Evolutionary conservation across 2,329 filamentous ascomycete genomes (phyloP).

Genomic region (Clarireedia sp.): DNA sequence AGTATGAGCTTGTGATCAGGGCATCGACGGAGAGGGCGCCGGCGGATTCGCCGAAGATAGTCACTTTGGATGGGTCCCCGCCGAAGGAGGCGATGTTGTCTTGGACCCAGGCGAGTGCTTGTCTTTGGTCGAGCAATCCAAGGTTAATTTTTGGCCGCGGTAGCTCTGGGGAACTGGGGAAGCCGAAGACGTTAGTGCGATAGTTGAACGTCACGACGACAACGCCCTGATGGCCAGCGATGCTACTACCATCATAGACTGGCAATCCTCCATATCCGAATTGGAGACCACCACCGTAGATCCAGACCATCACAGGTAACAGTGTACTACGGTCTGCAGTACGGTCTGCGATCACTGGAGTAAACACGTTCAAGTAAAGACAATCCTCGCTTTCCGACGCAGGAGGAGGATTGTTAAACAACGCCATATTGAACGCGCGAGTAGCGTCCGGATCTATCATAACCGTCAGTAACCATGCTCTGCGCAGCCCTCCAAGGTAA

Average conservation of each 20-base stretch:
- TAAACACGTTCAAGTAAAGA: constrained; percentile 50
- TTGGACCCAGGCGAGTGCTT: constrained; percentile 67
- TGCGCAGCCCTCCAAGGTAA: no score
- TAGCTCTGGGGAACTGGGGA: constrained; percentile 5
- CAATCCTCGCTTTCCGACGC: constrained; percentile 47
- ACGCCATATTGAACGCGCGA: not conserved
- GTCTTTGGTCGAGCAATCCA: constrained; percentile 64
- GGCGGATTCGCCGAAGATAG: constrained; percentile 42
- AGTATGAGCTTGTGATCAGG: constrained; percentile 64
- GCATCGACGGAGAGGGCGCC: constrained; percentile 70
- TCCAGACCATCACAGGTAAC: constrained; percentile 59
- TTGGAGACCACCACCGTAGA: constrained; percentile 48
- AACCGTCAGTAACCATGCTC: not conserved
- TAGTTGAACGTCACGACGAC: constrained; percentile 18
- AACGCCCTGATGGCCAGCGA: constrained; percentile 14
- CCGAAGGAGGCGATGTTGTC: constrained; percentile 73
- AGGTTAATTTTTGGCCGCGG: constrained; percentile 40
- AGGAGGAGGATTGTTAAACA: constrained; percentile 4
- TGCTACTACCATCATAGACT: constrained; percentile 14
- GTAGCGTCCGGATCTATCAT: not conserved
- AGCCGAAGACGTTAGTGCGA: constrained; percentile 6
- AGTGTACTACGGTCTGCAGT: not conserved
- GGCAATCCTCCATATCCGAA: constrained; percentile 8
- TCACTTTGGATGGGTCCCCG: constrained; percentile 42
- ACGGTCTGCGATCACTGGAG: constrained; percentile 33